These are phyloP conservation scores for Stephania japonica DNA, from an alignment of 164 flowering plant genomes.

Conservation along the genomic window DNA sequence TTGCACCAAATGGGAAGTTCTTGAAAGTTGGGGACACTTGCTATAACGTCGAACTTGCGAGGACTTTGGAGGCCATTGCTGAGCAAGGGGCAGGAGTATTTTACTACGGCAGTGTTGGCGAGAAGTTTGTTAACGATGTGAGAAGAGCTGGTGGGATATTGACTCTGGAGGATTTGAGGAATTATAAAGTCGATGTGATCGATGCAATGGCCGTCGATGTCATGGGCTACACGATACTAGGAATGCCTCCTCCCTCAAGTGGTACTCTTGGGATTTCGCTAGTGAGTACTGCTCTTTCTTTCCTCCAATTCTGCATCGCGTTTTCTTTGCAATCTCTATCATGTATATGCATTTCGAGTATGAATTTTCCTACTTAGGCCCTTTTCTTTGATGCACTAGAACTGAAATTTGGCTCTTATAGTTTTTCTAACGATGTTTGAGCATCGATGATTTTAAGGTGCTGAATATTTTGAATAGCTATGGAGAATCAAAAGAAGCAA, in stretches of 20 bases:
- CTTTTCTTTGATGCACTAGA: neutral
- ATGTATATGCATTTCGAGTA: neutral
- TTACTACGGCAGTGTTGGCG: slow-evolving; percentile 72
- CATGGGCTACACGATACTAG: slow-evolving; percentile 68
- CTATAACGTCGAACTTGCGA: slow-evolving; percentile 63
- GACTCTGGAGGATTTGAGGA: slow-evolving; percentile 82
- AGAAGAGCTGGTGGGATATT: slow-evolving; percentile 76
- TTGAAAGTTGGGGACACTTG: slow-evolving; percentile 66
- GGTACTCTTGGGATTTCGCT: slow-evolving; percentile 79
- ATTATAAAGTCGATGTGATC: slow-evolving; percentile 51
- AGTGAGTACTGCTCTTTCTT: slow-evolving; percentile 29
- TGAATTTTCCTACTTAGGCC: neutral
- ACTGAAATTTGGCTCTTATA: neutral
- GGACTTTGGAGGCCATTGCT: slow-evolving; percentile 54
- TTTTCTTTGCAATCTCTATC: too few species aligned
- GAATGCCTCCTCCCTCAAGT: slow-evolving; percentile 99
- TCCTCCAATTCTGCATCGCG: too few species aligned
- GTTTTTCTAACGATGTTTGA: neutral
- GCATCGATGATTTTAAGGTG: slow-evolving; percentile 36
- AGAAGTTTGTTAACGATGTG: slow-evolving; percentile 70
- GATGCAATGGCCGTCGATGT: slow-evolving; percentile 56
- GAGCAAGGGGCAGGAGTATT: slow-evolving; percentile 75
- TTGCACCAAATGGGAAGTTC: slow-evolving; percentile 67
- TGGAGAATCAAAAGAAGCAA: slow-evolving; percentile 42
- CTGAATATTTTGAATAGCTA: slow-evolving; percentile 70